Percentiles rank a stretch among this genome's conserved stretches.
Evolutionary conservation across 2,329 filamentous ascomycete species (phyloP).

Genomic region (Venturia nashicola): DNA sequence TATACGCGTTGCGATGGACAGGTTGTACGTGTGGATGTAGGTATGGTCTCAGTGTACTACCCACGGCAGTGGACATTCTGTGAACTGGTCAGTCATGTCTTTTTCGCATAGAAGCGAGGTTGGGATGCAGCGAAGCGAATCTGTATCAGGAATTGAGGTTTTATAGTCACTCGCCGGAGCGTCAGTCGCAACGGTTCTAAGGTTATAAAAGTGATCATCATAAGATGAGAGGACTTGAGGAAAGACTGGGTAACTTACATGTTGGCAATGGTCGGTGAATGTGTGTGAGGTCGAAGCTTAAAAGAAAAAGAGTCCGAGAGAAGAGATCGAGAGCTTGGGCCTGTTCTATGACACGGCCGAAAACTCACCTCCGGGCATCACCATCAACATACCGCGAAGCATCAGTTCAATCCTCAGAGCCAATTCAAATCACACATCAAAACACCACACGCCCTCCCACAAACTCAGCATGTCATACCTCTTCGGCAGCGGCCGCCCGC

Average conservation of each 20-base stretch:
- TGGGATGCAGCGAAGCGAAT: neutral
- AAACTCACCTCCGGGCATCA: neutral
- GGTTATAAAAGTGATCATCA: conserved; percentile 10
- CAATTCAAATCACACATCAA: neutral
- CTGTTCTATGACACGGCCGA: neutral
- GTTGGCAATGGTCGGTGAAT: neutral
- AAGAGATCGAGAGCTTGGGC: neutral
- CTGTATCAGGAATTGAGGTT: conserved; percentile 2
- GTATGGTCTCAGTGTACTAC: conserved; percentile 3
- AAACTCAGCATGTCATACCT: conserved; percentile 56
- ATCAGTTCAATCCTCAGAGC: neutral
- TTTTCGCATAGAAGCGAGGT: neutral
- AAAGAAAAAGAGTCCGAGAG: neutral
- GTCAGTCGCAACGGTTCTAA: conserved; percentile 13
- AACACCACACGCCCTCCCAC: neutral
- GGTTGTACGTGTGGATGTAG: neutral
- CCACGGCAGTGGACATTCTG: conserved; percentile 3
- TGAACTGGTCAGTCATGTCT: neutral
- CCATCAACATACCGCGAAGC: neutral
- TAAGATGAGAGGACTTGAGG: neutral
- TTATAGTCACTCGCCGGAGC: conserved; percentile 11
- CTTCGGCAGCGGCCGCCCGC: conserved; percentile 57
- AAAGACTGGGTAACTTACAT: neutral
- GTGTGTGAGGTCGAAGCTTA: neutral
- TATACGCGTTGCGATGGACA: conserved; percentile 1